These are phyloP conservation scores for Lavandula angustifolia DNA, from an alignment of 257 asterid genomes.

Conservation along the genomic window DNA sequence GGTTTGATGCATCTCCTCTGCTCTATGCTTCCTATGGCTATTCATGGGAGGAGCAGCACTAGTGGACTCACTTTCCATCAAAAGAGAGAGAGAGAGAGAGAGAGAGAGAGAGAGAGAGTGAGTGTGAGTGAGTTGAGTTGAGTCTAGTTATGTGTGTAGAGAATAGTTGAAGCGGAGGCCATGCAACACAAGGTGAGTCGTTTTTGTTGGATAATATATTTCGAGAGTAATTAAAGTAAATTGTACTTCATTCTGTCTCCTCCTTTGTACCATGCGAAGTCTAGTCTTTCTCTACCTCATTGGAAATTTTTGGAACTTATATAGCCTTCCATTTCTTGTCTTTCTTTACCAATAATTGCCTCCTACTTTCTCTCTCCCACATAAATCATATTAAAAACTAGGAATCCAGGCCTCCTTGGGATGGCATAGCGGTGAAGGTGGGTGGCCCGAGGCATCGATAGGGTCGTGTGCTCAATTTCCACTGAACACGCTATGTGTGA, in stretches of 20 bases:
- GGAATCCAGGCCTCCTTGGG: neutral
- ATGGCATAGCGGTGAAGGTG: too few species aligned
- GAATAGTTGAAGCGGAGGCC: slow-evolving; percentile 11
- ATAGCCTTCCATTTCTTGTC: slow-evolving; percentile 31
- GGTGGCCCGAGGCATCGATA: too few species aligned
- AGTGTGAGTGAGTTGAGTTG: too few species aligned
- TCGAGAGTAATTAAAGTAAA: slow-evolving; percentile 26
- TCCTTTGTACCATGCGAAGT: slow-evolving; percentile 42
- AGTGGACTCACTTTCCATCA: slow-evolving; percentile 42
- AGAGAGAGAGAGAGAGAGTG: neutral
- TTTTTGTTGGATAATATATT: slow-evolving; percentile 23
- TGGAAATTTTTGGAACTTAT: slow-evolving; percentile 39
- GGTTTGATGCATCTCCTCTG: slow-evolving; percentile 27
- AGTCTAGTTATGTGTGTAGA: neutral
- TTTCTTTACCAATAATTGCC: slow-evolving; percentile 33
- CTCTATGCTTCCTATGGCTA: slow-evolving; percentile 27
- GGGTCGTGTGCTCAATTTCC: neutral
- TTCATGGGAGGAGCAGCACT: slow-evolving; percentile 24
- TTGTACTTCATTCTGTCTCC: slow-evolving; percentile 43
- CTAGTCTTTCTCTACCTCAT: slow-evolving; percentile 52
- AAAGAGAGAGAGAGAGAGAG: neutral
- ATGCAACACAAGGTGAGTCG: neutral
- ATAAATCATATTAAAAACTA: slow-evolving; percentile 23
- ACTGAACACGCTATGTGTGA: too few species aligned
- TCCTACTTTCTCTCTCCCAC: slow-evolving; percentile 25